These are phyloP conservation scores for Fibroporia radiculosa DNA, from an alignment of 768 basidiomycete species.

Conservation along the genomic window DNA sequence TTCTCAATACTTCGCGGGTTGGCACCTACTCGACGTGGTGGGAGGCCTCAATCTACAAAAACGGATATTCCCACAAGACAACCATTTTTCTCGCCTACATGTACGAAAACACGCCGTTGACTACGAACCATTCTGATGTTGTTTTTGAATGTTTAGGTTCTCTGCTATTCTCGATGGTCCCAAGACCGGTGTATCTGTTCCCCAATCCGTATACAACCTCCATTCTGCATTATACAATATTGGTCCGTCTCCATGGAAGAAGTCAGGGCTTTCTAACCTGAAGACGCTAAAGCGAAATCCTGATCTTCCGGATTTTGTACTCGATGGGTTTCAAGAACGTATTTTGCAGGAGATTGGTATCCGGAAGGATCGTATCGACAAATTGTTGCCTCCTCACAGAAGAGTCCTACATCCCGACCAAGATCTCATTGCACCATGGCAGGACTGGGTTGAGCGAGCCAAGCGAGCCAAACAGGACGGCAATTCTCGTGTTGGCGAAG, in stretches of 20 bases:
- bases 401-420: constrained; percentile 9
- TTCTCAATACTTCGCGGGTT: constrained; percentile 37
- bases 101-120: constrained; percentile 22
- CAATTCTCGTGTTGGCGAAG: constrained; percentile 17
- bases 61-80: constrained; percentile 41
- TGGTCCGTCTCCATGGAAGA: not conserved
- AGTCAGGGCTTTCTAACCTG: too few relatives aligned
- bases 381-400: not conserved
- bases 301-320: not conserved
- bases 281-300: not conserved
- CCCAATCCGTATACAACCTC: constrained; percentile 19
- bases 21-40: constrained; percentile 49
- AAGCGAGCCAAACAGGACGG: constrained; percentile 1
- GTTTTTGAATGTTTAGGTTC: constrained; percentile 27
- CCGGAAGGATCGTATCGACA: not conserved
- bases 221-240: constrained; percentile 17
- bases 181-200: constrained; percentile 50
- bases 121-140: not conserved
- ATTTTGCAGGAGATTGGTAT: not conserved
- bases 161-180: constrained; percentile 49
- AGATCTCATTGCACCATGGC: constrained; percentile 32
- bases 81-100: constrained; percentile 51
- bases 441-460: constrained; percentile 21
- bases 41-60: constrained; percentile 42
- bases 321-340: not conserved